Evolutionary conservation across 2,329 filamentous ascomycete species (phyloP).

Genomic region (Aspergillus spinulosporus): DNA sequence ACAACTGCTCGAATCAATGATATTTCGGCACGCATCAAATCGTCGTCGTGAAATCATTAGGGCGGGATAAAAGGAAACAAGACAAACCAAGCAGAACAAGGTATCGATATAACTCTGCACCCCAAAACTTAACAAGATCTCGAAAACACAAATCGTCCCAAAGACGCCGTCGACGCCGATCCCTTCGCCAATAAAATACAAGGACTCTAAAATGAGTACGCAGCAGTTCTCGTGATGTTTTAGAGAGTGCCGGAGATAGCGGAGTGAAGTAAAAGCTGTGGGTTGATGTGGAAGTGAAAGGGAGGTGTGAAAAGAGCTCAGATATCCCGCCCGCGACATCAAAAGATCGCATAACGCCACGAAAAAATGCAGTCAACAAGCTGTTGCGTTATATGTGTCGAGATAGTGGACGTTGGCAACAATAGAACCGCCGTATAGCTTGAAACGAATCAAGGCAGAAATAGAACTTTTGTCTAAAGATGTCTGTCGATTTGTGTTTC

Average conservation of each 20-base stretch:
- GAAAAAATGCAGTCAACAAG: constrained; percentile 31
- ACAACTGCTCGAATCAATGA: constrained; percentile 19
- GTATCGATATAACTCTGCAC: constrained; percentile 3
- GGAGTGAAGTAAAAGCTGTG: neutral
- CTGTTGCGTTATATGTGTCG: constrained; percentile 11
- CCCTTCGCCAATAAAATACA: constrained; percentile 28
- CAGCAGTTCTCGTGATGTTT: constrained; percentile 11
- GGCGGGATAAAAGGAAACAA: constrained; percentile 20
- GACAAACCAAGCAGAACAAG: constrained; percentile 21
- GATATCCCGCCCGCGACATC: constrained; percentile 35
- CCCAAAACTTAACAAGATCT: constrained; percentile 5
- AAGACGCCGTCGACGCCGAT: constrained; percentile 21
- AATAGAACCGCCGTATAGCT: constrained; percentile 8
- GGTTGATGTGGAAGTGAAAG: neutral
- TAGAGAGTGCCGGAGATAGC: constrained; percentile 3
- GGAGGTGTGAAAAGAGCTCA: constrained; percentile 22
- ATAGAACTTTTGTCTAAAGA: constrained; percentile 16
- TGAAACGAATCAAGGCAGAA: constrained; percentile 12
- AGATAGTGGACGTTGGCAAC: constrained; percentile 2
- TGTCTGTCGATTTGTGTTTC: constrained; percentile 2
- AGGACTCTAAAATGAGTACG: constrained; percentile 24
- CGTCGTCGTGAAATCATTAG: constrained; percentile 23
- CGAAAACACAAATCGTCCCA: constrained; percentile 15
- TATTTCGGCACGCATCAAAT: constrained; percentile 21
- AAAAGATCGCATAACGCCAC: constrained; percentile 36